Conservation (phyloP, 495 filamentous ascomycete genomes). For the Xylaria cubensis region DNA sequence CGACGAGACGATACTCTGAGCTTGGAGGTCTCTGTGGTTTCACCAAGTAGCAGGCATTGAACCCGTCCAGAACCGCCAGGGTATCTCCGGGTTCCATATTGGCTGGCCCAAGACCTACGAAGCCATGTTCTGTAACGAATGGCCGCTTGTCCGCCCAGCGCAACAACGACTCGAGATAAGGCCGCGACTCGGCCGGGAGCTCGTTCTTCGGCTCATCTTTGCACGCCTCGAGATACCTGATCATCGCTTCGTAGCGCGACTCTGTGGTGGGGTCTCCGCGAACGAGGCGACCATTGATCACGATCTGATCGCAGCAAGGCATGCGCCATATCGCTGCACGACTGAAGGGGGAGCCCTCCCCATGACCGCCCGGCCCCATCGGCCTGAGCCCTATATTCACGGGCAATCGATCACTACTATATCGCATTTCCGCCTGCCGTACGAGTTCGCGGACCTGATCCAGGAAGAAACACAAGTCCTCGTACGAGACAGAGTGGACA, state of each 20-base stretch:
- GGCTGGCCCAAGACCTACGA: conserved; percentile 23
- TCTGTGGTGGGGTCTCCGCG: neutral
- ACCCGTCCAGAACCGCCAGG: neutral
- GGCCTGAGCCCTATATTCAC: neutral
- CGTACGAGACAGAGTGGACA: conserved; percentile 2
- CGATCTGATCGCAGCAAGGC: conserved; percentile 27
- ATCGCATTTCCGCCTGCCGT: neutral
- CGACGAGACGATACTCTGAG: neutral
- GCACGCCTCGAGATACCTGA: neutral
- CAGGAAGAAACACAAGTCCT: conserved; percentile 6
- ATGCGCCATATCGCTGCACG: conserved; percentile 14
- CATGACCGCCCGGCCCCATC: neutral
- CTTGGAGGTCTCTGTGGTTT: neutral
- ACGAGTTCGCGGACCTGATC: neutral
- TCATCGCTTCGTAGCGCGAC: neutral
- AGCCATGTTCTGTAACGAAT: conserved; percentile 13
- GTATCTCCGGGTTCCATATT: neutral
- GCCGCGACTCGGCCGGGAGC: conserved; percentile 10
- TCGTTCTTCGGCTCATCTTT: neutral
- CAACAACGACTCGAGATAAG: conserved; percentile 22
- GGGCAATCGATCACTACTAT: too few species aligned
- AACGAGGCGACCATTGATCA: conserved; percentile 5
- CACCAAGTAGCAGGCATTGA: conserved; percentile 9
- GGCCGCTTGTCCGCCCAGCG: conserved; percentile 21
- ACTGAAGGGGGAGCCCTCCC: neutral